Conservation (phyloP, 2,329 filamentous ascomycete species). For the Fusarium mexicanum region DNA sequence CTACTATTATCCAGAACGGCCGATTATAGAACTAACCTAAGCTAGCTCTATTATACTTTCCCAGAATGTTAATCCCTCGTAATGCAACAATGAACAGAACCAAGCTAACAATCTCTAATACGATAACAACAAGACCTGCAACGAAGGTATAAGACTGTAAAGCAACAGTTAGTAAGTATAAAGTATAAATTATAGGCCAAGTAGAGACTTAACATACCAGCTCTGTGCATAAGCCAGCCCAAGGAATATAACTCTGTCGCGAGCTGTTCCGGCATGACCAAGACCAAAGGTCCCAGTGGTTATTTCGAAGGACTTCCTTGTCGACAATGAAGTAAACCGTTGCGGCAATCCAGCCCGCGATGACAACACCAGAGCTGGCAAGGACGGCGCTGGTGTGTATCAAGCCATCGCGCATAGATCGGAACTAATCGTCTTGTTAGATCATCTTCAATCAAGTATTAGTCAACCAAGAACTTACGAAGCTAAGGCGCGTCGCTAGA, state of each 20-base stretch:
- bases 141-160: neutral
- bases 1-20: rapidly evolving
- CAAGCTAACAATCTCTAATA: neutral
- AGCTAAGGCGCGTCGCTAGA: neutral
- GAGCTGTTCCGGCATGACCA: constrained; percentile 10
- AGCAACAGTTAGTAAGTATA: rapidly evolving
- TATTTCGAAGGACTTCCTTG: neutral
- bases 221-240: neutral
- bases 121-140: neutral
- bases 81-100: neutral
- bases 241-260: constrained; percentile 7
- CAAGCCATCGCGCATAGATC: neutral
- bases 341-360: neutral
- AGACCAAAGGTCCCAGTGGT: constrained; percentile 20
- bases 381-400: neutral
- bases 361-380: neutral
- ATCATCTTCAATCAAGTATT: rapidly evolving
- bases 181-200: rapidly evolving
- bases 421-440: neutral
- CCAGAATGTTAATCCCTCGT: neutral
- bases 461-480: neutral
- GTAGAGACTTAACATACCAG: neutral
- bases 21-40: neutral
- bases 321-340: constrained; percentile 2
- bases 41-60: constrained; percentile 11